Conservation (phyloP, 2,329 filamentous ascomycete genomes). For the Zymoseptoria ardabiliae region DNA sequence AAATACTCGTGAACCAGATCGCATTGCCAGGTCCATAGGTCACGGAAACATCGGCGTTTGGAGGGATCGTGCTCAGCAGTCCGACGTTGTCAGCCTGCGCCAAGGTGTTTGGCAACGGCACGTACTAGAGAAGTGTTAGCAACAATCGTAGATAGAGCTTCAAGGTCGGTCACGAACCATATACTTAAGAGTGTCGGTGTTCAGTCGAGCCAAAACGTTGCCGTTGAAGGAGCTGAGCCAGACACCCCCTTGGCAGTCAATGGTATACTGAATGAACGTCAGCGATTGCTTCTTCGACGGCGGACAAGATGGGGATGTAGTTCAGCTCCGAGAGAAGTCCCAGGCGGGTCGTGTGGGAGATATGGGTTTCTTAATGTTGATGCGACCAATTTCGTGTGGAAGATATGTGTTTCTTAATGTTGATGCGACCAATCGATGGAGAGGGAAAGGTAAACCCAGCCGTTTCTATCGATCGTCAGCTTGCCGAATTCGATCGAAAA, state of each 20-base stretch:
- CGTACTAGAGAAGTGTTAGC: too few species aligned
- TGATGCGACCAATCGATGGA: slow-evolving; percentile 15
- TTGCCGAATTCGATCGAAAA: too few species aligned
- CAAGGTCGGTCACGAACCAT: too few species aligned
- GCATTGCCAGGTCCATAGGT: slow-evolving; percentile 16
- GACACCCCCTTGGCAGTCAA: slow-evolving; percentile 14
- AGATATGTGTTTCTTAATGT: too few species aligned
- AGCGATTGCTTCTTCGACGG: too few species aligned
- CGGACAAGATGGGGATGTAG: too few species aligned
- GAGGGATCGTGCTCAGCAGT: slow-evolving; percentile 6
- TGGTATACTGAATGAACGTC: slow-evolving; percentile 6
- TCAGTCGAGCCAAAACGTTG: slow-evolving; percentile 8
- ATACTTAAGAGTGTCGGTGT: slow-evolving; percentile 8
- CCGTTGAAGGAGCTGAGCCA: slow-evolving; percentile 15
- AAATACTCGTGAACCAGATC: slow-evolving; percentile 9
- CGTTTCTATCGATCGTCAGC: too few species aligned
- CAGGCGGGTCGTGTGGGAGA: slow-evolving; percentile 10
- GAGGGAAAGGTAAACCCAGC: slow-evolving; percentile 16
- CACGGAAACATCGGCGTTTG: slow-evolving; percentile 13
- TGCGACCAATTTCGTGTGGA: too few species aligned
- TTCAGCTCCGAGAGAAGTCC: slow-evolving; percentile 10
- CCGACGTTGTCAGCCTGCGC: background rate
- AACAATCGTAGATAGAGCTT: too few species aligned
- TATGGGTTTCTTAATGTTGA: too few species aligned
- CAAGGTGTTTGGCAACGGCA: slow-evolving; percentile 7